A percentile compares a stretch with the other conserved stretches of the same genome.
Conservation (phyloP, 1,284 basidiomycete species). For the Cryptococcus depauperatus region DNA sequence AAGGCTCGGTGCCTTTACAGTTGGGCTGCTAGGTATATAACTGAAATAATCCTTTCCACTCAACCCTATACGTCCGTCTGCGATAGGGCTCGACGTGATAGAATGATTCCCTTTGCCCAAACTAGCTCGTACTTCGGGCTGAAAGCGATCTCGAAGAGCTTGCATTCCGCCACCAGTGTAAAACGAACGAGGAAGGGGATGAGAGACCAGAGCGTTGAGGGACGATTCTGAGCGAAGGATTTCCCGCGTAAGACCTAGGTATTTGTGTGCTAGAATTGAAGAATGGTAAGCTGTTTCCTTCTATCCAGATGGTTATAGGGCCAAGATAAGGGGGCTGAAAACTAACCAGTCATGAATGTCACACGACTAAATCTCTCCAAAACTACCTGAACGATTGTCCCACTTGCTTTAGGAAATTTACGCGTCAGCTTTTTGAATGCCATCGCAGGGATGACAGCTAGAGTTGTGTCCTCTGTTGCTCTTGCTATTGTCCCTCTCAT, state of each 20-base stretch:
- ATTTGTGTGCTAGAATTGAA: constrained; percentile 68
- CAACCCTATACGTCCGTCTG: constrained; percentile 18
- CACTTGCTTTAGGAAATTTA: constrained; percentile 92
- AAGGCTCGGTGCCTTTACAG: constrained; percentile 33
- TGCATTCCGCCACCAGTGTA: constrained; percentile 91
- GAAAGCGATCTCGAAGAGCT: constrained; percentile 72
- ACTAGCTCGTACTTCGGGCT: constrained; percentile 34
- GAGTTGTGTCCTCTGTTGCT: constrained; percentile 85
- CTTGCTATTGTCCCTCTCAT: constrained; percentile 59
- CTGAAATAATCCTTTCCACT: constrained; percentile 43
- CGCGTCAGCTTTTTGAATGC: constrained; percentile 76
- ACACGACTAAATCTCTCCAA: constrained; percentile 91
- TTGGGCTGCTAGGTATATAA: constrained; percentile 34
- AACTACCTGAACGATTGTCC: constrained; percentile 67
- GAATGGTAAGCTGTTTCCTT: too few relatives aligned
- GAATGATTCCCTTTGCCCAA: constrained; percentile 2
- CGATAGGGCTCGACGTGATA: constrained; percentile 8
- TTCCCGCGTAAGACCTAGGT: constrained; percentile 89
- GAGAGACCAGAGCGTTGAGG: constrained; percentile 92
- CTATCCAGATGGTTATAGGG: too few relatives aligned
- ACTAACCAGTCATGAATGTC: constrained; percentile 63
- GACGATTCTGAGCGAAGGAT: constrained; percentile 92
- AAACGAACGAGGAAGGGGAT: constrained; percentile 82
- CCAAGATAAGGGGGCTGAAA: not conserved
- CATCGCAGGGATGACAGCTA: constrained; percentile 98